Base-by-base conservation (phyloP, 129 eudicot species). In the Ambrosia trifida region DNA sequence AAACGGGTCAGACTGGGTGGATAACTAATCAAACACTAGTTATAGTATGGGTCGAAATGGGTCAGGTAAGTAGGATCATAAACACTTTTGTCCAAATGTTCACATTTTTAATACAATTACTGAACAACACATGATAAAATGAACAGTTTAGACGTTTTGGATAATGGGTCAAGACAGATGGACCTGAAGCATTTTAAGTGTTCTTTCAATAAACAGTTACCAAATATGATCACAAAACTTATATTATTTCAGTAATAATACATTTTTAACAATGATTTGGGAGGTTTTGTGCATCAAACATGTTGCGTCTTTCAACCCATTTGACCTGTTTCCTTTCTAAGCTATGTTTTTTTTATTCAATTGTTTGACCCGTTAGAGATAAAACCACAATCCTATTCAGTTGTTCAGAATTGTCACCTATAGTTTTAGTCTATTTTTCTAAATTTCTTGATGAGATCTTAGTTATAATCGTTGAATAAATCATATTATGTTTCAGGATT, bases 401-500 rank as follows among this genome's bases (percentile, higher is more conserved):
- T 52, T 18, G 58, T 11, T 17, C 7, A 19, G 17, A 17, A 17
- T 16, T 52, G 24, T 11, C 58, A 17, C 58, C 1, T 52, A 52
- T 52, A 17, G 31, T 52, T 52, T 17, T 52, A 19, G 6, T 16
- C 11, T 52, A 7, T 14, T 64, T 64, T 36, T 16, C 28, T 31
- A 41, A 24, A 30, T 54, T 75, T 24, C 11, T 35, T 20, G 18
- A 1, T 52, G 30, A 13, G n/a, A 28, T 33, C 7, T 38, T 19
- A 36, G 51, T 75, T 28, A 64, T 24, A 53, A 32, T 69, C 47
- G 20, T 46, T 28, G 11, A 16, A 16, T 28, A 11, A 38, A 61
- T 28, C 7, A 24, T 58, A 64, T 11, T 16, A 16, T 38, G 2
- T 28, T 64, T 76, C 66, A 94, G 99, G 99, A 94, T 80, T 94